Evolutionary conservation across 805 yeast genomes (phyloP).

Genomic region (Wickerhamiella alocasiicola): DNA sequence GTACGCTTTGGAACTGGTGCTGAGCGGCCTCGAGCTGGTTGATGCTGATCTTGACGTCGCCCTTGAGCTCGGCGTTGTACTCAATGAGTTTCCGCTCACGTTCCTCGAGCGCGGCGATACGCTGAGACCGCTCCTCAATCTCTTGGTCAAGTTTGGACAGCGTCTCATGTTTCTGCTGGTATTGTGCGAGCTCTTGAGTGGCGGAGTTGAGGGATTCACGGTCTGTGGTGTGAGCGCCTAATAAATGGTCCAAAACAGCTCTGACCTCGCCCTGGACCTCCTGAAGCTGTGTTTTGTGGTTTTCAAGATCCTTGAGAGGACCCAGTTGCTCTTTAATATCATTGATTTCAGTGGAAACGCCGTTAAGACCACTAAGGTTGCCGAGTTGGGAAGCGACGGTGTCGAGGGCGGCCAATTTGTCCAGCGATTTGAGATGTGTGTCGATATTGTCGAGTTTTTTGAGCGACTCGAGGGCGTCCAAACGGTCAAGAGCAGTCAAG

Average conservation of each 20-base stretch:
- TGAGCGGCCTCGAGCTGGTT: slow-evolving; percentile 16
- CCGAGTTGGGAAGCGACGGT: neutral
- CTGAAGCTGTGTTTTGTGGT: neutral
- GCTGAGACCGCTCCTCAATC: slow-evolving; percentile 6
- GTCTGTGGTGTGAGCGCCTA: slow-evolving; percentile 1
- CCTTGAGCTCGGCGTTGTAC: slow-evolving; percentile 14
- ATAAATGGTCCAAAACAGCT: neutral
- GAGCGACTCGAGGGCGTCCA: slow-evolving; percentile 2
- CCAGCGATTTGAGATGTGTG: slow-evolving; percentile 1
- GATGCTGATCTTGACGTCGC: slow-evolving; percentile 16
- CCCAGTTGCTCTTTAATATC: neutral
- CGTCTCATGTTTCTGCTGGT: neutral
- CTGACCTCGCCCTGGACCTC: slow-evolving; percentile 1
- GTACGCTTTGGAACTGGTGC: slow-evolving; percentile 15
- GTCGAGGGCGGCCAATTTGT: neutral
- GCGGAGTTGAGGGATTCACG: neutral
- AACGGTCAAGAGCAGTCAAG: slow-evolving; percentile 1
- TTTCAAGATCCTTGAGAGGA: neutral
- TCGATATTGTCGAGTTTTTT: neutral
- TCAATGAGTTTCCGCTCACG: slow-evolving; percentile 12
- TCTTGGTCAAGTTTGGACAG: slow-evolving; percentile 2
- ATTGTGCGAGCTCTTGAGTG: neutral
- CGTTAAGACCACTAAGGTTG: slow-evolving; percentile 12
- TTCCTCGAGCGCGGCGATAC: slow-evolving; percentile 13
- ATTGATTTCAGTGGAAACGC: neutral